These are phyloP conservation scores for Tarenaya hassleriana DNA, from an alignment of 345 rosid species.

Conservation along the genomic window DNA sequence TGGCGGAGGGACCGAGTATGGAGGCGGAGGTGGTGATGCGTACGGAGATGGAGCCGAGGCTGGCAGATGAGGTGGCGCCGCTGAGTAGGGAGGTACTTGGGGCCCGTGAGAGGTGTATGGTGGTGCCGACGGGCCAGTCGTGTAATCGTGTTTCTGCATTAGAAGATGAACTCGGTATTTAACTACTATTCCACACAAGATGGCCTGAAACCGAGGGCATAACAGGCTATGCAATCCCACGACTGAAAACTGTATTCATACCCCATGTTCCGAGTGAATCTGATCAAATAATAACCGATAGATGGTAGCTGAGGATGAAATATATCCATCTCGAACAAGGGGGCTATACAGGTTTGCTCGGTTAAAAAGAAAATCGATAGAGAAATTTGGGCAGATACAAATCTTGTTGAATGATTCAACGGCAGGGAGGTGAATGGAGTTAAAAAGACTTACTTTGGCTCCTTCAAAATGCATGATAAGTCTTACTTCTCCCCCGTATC, in stretches of 20 bases:
- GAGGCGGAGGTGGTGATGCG: constrained; percentile 23
- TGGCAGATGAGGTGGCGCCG: constrained; percentile 23
- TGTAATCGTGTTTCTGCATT: constrained; percentile 42
- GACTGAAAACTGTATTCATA: too few species aligned
- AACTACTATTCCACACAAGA: background rate
- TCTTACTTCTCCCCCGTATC: constrained; percentile 77
- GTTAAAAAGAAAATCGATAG: background rate
- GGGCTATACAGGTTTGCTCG: too few species aligned
- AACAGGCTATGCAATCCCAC: too few species aligned
- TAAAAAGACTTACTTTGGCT: constrained; percentile 48
- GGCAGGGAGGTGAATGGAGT: background rate
- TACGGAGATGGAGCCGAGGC: constrained; percentile 26
- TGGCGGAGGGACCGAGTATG: constrained; percentile 28
- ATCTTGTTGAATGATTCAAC: background rate
- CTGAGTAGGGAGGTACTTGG: constrained; percentile 28
- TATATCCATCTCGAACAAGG: too few species aligned
- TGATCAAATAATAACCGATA: too few species aligned
- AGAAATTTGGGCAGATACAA: background rate
- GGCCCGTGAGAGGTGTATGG: constrained; percentile 33
- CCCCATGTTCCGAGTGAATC: too few species aligned
- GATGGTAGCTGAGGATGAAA: too few species aligned
- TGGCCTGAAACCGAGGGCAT: background rate
- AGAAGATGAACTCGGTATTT: constrained; percentile 7
- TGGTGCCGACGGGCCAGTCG: constrained; percentile 39
- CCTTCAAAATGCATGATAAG: constrained; percentile 59